These are phyloP conservation scores for Trichoderma asperellum DNA, from an alignment of 2,329 filamentous ascomycete species.

Conservation along the genomic window DNA sequence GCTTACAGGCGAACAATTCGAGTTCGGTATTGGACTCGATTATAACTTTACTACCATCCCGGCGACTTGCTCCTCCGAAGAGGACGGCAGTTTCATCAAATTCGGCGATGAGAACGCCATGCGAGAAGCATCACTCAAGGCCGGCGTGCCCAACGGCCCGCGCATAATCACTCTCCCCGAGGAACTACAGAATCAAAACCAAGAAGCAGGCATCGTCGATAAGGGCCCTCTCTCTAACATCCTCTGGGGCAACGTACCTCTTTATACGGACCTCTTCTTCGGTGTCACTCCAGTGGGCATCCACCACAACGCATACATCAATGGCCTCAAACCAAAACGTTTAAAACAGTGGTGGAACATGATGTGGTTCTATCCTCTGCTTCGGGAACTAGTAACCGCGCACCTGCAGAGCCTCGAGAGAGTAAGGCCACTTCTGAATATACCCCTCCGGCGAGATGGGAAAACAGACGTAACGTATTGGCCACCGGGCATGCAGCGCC, in stretches of 20 bases:
- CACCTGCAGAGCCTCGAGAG: neutral
- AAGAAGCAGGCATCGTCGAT: neutral
- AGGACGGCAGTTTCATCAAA: conserved; percentile 43
- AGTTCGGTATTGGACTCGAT: conserved; percentile 47
- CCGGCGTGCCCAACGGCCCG: conserved; percentile 2
- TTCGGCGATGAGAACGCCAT: conserved; percentile 37
- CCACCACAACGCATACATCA: conserved; percentile 22
- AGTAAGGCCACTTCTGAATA: neutral
- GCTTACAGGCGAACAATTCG: conserved; percentile 39
- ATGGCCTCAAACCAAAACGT: conserved; percentile 2
- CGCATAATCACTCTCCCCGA: conserved; percentile 1
- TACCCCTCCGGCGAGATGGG: neutral
- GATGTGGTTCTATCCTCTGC: conserved; percentile 16
- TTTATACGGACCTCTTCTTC: conserved; percentile 15
- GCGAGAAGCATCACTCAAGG: conserved; percentile 35
- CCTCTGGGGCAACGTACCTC: conserved; percentile 1
- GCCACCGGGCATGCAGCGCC: neutral
- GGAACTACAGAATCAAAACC: neutral
- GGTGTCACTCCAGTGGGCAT: conserved; percentile 12
- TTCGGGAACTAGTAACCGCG: conserved; percentile 3
- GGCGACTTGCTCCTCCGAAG: conserved; percentile 39
- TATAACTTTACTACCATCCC: conserved; percentile 45
- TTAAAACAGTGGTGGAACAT: neutral
- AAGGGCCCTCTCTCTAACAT: neutral
- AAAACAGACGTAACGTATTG: neutral